Percentiles rank a stretch among this genome's conserved stretches.
These are phyloP conservation scores for Botrytis galanthina DNA, from an alignment of 2,329 filamentous ascomycete genomes.

Conservation along the genomic window DNA sequence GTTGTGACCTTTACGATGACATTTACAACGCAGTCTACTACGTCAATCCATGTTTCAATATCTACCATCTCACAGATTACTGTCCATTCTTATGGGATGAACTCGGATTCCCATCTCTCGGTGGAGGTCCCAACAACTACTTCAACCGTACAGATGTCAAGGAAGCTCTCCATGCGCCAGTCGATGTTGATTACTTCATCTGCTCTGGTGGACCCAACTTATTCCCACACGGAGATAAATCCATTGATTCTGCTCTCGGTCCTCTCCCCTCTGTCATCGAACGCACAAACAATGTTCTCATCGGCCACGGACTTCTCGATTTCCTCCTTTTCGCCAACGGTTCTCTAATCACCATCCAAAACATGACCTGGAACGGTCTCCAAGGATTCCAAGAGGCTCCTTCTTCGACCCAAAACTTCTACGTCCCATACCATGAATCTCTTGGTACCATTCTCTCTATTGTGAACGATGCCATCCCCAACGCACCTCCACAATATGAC, in stretches of 20 bases:
- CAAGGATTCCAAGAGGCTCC: conserved; percentile 57
- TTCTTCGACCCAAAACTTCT: conserved; percentile 29
- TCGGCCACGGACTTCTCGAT: conserved; percentile 61
- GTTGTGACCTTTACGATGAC: conserved; percentile 40
- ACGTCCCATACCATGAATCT: conserved; percentile 44
- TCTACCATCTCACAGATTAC: conserved; percentile 59
- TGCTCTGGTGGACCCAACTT: conserved; percentile 50
- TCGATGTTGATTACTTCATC: conserved; percentile 48
- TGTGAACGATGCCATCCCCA: conserved; percentile 25
- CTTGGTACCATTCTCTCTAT: conserved; percentile 49
- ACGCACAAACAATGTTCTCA: conserved; percentile 56
- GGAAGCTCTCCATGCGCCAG: conserved; percentile 56
- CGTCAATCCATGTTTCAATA: conserved; percentile 61
- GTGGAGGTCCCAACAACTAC: conserved; percentile 55
- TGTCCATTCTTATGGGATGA: conserved; percentile 36
- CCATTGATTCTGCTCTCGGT: conserved; percentile 47
- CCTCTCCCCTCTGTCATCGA: conserved; percentile 61
- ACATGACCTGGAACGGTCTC: conserved; percentile 67
- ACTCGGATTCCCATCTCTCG: conserved; percentile 46
- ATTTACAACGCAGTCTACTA: conserved; percentile 49
- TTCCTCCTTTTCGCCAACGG: conserved; percentile 63
- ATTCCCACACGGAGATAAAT: conserved; percentile 47
- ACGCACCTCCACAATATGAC: conserved; percentile 26
- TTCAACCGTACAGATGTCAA: conserved; percentile 63
- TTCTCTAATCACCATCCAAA: conserved; percentile 63